phyloP scores from a whole-genome alignment of 179 eudicot genomes.

The Sideroxylon spinosum region DNA sequence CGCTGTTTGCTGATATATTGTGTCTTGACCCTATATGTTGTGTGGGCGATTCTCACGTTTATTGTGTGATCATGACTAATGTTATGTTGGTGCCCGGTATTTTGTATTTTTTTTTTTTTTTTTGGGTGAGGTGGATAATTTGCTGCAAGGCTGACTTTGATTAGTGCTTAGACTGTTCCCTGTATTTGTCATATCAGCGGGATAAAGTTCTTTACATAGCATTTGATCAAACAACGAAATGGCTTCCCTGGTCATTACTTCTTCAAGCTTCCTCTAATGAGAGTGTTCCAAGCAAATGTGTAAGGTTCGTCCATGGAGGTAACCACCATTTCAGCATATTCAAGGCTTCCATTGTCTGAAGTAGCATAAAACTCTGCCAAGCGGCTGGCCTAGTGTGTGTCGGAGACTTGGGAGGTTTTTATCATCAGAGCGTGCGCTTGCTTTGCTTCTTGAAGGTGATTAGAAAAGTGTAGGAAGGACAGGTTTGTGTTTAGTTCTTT shows the following conservation, averaged over 20 bases:
- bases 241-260: conserved; percentile 9
- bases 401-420: conserved; percentile 22
- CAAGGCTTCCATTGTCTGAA: conserved; percentile 8
- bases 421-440: conserved; percentile 24
- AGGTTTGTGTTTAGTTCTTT: background rate
- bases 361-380: conserved; percentile 19
- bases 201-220: background rate
- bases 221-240: conserved; percentile 13
- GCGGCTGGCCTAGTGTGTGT: conserved; percentile 10
- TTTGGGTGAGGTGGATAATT: background rate
- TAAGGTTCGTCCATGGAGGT: conserved; percentile 14
- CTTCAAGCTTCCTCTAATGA: conserved; percentile 17
- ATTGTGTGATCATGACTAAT: too few species aligned
- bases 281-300: conserved; percentile 21
- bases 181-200: too few species aligned
- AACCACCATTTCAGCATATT: conserved; percentile 13
- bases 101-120: background rate
- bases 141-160: background rate
- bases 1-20: background rate
- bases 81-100: background rate
- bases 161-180: background rate
- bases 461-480: conserved; percentile 13
- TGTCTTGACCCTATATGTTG: background rate
- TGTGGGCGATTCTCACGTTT: background rate
- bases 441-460: conserved; percentile 19